phyloP scores from a whole-genome alignment of 2,329 filamentous ascomycete genomes.

The Cercospora berteroae region DNA sequence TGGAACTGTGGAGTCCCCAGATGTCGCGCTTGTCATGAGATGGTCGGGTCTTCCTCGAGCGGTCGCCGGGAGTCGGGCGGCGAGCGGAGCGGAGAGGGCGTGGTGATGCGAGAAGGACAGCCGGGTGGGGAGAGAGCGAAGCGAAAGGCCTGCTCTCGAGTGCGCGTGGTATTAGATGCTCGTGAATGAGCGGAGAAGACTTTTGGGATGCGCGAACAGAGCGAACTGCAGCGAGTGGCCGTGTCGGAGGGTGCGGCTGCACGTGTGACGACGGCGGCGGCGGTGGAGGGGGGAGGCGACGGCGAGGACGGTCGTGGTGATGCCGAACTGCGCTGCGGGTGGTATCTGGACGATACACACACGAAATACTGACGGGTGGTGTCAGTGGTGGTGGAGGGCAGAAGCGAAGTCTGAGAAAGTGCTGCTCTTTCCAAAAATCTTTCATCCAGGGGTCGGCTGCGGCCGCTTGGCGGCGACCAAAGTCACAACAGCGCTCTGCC shows the following conservation, averaged over 20 bases:
- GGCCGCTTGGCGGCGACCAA: neutral
- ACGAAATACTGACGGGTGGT: neutral
- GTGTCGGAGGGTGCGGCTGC: neutral
- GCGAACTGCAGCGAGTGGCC: constrained; percentile 5
- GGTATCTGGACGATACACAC: constrained; percentile 15
- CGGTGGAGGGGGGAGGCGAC: neutral
- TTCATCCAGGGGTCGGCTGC: neutral
- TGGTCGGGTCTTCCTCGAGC: constrained; percentile 13
- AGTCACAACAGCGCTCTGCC: neutral
- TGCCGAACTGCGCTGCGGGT: constrained; percentile 6
- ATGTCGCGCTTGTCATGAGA: constrained; percentile 64
- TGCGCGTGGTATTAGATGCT: constrained; percentile 11
- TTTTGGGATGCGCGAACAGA: constrained; percentile 1
- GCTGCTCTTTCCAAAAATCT: constrained; percentile 3
- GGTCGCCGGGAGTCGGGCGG: constrained; percentile 6
- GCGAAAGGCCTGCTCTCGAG: constrained; percentile 8
- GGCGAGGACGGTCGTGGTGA: neutral
- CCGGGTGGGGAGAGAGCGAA: neutral
- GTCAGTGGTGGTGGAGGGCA: constrained; percentile 2
- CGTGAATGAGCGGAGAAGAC: constrained; percentile 15
- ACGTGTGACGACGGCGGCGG: neutral
- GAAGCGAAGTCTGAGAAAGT: neutral
- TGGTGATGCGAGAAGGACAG: neutral
- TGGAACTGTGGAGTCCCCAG: constrained; percentile 52
- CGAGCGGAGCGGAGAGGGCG: neutral